Conservation (phyloP, 2,329 filamentous ascomycete genomes). For the Dissoconium aciculare region DNA sequence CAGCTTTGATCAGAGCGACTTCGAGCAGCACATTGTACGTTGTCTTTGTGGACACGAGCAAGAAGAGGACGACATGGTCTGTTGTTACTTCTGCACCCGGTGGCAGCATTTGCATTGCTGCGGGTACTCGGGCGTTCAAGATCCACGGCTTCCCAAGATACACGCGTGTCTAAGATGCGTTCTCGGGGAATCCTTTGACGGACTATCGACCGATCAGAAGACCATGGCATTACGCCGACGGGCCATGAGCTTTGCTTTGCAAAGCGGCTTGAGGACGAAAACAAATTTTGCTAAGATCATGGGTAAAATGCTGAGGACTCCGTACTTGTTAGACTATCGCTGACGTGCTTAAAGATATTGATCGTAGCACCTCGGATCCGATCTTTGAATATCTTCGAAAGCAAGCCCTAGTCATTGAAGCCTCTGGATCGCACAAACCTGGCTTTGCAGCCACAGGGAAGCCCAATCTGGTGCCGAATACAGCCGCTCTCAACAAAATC, state of each 20-base stretch:
- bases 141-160: constrained; percentile 26
- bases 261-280: constrained; percentile 12
- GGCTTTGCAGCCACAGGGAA: constrained; percentile 10
- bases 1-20: too few relatives aligned
- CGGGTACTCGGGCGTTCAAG: constrained; percentile 26
- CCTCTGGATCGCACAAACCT: constrained; percentile 9
- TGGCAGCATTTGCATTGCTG: constrained; percentile 35
- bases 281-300: constrained; percentile 9
- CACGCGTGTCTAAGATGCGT: constrained; percentile 36
- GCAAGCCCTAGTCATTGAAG: constrained; percentile 12
- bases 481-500: constrained; percentile 10
- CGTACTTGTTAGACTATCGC: constrained; percentile 1
- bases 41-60: constrained; percentile 30
- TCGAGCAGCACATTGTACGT: constrained; percentile 19
- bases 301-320: constrained; percentile 7
- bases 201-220: constrained; percentile 9
- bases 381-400: constrained; percentile 12
- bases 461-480: constrained; percentile 12
- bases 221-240: constrained; percentile 15
- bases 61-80: constrained; percentile 30
- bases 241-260: constrained; percentile 13
- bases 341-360: constrained; percentile 10
- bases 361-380: constrained; percentile 3
- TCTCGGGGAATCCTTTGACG: constrained; percentile 12
- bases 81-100: constrained; percentile 30